phyloP scores from a whole-genome alignment of 2,329 filamentous ascomycete genomes.

The Pseudocercospora cruenta region DNA sequence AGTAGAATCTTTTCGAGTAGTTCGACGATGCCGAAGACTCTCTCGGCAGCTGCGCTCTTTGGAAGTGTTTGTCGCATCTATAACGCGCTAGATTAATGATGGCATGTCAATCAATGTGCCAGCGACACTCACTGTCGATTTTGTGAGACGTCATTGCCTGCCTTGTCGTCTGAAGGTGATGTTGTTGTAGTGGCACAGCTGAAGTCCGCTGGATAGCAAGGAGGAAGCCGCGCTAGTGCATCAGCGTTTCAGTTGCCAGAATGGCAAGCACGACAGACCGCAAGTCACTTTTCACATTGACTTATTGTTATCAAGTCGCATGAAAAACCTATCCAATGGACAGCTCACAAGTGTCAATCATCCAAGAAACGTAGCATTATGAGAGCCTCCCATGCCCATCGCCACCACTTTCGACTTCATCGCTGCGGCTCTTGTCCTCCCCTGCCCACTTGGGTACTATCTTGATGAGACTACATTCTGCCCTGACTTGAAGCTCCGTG shows the following conservation, averaged over 20 bases:
- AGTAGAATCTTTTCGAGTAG: conserved; percentile 25
- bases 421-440: too few species aligned
- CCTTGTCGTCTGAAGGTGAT: background rate
- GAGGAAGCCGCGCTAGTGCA: background rate
- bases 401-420: too few species aligned
- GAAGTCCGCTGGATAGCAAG: background rate
- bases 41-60: conserved; percentile 4
- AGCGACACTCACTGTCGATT: background rate
- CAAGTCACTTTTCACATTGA: too few species aligned
- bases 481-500: too few species aligned
- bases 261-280: background rate
- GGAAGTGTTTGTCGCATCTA: background rate
- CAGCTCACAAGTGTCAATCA: too few species aligned
- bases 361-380: too few species aligned
- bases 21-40: conserved; percentile 26
- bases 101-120: background rate
- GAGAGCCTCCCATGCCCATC: too few species aligned
- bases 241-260: background rate
- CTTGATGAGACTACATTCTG: too few species aligned
- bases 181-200: background rate
- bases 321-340: too few species aligned
- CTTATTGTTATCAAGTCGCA: too few species aligned
- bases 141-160: background rate
- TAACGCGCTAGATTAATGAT: background rate
- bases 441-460: too few species aligned